Conservation (phyloP, 2,329 filamentous ascomycete species). For the Metarhizium album region DNA sequence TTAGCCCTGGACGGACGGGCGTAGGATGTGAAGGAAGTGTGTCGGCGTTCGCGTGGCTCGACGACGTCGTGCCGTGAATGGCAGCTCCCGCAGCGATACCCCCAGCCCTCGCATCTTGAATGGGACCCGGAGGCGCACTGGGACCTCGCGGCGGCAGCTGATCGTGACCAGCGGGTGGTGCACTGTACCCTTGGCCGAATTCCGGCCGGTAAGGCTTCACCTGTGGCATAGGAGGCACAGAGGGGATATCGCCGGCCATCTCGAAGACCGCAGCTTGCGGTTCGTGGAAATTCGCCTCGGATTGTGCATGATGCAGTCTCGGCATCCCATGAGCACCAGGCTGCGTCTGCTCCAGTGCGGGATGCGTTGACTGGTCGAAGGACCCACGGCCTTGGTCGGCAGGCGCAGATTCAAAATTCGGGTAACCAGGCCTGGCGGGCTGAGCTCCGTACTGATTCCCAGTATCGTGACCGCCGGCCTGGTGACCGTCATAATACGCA, state of each 20-base stretch:
- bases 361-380: constrained; percentile 37
- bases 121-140: constrained; percentile 20
- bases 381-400: constrained; percentile 26
- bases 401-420: constrained; percentile 33
- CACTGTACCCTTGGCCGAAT: constrained; percentile 14
- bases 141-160: constrained; percentile 19
- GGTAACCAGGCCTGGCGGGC: constrained; percentile 18
- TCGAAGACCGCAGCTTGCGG: constrained; percentile 62
- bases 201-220: constrained; percentile 18
- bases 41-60: constrained; percentile 29
- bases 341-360: constrained; percentile 31
- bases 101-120: constrained; percentile 1
- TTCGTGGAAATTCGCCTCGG: constrained; percentile 55
- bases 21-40: constrained; percentile 48
- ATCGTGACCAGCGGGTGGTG: constrained; percentile 14
- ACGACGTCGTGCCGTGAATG: constrained; percentile 15
- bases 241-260: constrained; percentile 53
- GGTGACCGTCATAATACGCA: constrained; percentile 37
- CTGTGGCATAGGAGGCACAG: constrained; percentile 38
- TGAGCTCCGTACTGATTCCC: constrained; percentile 13
- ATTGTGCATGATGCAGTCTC: constrained; percentile 50
- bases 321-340: constrained; percentile 39
- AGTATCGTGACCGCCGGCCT: constrained; percentile 17
- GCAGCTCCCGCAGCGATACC: constrained; percentile 3
- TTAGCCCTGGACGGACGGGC: constrained; percentile 52